Evolutionary conservation across 1,284 basidiomycete species (phyloP).

Genomic region (Singerocomus inundabilis): DNA sequence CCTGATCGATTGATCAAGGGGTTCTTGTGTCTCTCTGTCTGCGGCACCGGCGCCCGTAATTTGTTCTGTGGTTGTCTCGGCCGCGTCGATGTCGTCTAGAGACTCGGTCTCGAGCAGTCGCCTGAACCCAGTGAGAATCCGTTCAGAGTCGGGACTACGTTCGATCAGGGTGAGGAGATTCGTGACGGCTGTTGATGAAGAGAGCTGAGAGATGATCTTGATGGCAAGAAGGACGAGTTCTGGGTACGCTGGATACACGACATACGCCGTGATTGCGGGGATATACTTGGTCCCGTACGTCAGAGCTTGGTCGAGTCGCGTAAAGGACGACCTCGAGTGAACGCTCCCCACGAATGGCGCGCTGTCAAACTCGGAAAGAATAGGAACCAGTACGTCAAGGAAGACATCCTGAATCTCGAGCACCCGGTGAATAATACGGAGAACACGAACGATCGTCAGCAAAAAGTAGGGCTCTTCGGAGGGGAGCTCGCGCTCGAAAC

Average conservation of each 20-base stretch:
- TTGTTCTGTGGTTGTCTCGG: conserved; percentile 59
- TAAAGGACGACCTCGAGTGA: conserved; percentile 67
- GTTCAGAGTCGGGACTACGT: conserved; percentile 79
- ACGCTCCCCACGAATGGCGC: conserved; percentile 51
- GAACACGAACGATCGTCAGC: conserved; percentile 73
- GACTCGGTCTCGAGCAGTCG: conserved; percentile 66
- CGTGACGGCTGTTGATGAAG: conserved; percentile 53
- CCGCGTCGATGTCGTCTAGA: conserved; percentile 54
- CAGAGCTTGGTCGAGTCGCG: conserved; percentile 77
- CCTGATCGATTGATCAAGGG: conserved; percentile 69
- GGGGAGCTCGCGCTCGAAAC: conserved; percentile 69
- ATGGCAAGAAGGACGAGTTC: conserved; percentile 80
- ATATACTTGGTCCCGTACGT: conserved; percentile 76
- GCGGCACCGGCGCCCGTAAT: conserved; percentile 70
- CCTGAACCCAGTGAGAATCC: conserved; percentile 83
- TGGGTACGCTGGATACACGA: conserved; percentile 68
- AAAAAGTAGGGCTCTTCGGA: conserved; percentile 71
- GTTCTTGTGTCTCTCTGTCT: conserved; percentile 46
- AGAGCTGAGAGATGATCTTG: conserved; percentile 76
- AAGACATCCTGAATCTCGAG: conserved; percentile 89
- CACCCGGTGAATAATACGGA: conserved; percentile 82
- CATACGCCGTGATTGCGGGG: conserved; percentile 82
- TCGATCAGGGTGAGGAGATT: conserved; percentile 82
- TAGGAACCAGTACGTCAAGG: conserved; percentile 83
- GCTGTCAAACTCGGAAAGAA: conserved; percentile 66